Percentiles rank a stretch among this genome's conserved stretches.
phyloP scores from a whole-genome alignment of 352 stramenopile genomes.

The Phytophthora tubulina region DNA sequence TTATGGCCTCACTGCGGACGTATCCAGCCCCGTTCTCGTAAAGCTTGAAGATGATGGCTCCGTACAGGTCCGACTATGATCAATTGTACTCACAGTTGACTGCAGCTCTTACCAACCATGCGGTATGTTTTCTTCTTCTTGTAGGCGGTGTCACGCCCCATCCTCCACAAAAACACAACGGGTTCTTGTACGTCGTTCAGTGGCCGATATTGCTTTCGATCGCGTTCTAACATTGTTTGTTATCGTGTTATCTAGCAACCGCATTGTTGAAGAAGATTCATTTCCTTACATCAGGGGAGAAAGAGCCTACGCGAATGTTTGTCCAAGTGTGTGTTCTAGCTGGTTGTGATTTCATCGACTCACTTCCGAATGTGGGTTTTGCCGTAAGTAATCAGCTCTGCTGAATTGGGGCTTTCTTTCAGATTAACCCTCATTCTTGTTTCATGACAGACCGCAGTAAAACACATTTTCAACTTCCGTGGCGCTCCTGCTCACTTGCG shows the following conservation, averaged over 20 bases:
- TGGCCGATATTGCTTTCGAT: not conserved
- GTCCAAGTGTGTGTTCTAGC: constrained; percentile 81
- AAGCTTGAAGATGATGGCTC: constrained; percentile 75
- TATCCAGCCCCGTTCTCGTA: constrained; percentile 68
- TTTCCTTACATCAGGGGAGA: constrained; percentile 63
- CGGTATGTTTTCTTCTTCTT: not conserved
- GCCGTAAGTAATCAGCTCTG: constrained; percentile 50
- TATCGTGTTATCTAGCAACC: constrained; percentile 39
- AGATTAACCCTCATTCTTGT: not conserved
- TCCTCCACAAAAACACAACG: constrained; percentile 60
- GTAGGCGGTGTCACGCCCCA: constrained; percentile 62
- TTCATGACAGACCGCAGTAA: constrained; percentile 64
- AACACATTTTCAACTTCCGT: constrained; percentile 80
- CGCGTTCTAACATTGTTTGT: not conserved
- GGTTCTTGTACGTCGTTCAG: constrained; percentile 38
- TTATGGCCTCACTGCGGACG: constrained; percentile 69
- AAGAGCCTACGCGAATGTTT: constrained; percentile 77
- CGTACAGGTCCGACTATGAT: constrained; percentile 46
- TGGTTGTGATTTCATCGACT: constrained; percentile 83
- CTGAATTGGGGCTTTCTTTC: not conserved
- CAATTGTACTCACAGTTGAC: not conserved
- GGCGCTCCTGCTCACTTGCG: constrained; percentile 63
- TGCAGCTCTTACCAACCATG: not conserved
- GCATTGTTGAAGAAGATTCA: constrained; percentile 74
- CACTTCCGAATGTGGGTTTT: constrained; percentile 78